Evolutionary conservation across 306 rosid genomes (phyloP).

Genomic region (Medicago arabica): DNA sequence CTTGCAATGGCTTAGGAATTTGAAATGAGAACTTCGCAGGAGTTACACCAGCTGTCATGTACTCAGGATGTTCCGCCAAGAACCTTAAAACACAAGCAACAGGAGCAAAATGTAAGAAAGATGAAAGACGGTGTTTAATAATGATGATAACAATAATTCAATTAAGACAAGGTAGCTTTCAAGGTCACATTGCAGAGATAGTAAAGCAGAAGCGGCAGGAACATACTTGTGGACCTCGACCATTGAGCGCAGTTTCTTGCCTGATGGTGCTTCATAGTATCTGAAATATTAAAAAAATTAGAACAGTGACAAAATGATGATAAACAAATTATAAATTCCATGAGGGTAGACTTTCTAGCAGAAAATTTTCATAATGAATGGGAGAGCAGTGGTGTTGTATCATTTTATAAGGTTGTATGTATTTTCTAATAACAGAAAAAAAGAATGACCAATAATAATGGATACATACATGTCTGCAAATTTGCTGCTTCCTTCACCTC

Average conservation of each 20-base stretch:
- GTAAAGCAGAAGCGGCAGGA: slow-evolving; percentile 31
- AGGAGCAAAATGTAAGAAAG: slow-evolving; percentile 12
- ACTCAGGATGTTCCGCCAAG: slow-evolving; percentile 82
- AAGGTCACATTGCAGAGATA: slow-evolving; percentile 23
- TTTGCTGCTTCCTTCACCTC: slow-evolving; percentile 91
- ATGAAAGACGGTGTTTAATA: slow-evolving; percentile 8
- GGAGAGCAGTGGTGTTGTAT: slow-evolving; percentile 10
- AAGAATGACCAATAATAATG: slow-evolving; percentile 4
- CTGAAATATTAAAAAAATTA: slow-evolving; percentile 54
- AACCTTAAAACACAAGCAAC: slow-evolving; percentile 54
- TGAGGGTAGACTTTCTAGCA: slow-evolving; percentile 22
- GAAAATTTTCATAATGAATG: slow-evolving; percentile 5
- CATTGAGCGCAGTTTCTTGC: slow-evolving; percentile 88
- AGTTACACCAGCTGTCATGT: slow-evolving; percentile 57
- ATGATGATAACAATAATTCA: background rate
- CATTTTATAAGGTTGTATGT: slow-evolving; percentile 2
- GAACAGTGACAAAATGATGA: slow-evolving; percentile 33
- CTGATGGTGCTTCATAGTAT: slow-evolving; percentile 83
- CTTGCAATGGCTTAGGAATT: slow-evolving; percentile 83
- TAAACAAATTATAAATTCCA: slow-evolving; percentile 32
- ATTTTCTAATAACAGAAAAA: background rate
- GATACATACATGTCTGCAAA: slow-evolving; percentile 86
- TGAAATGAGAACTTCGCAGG: slow-evolving; percentile 79
- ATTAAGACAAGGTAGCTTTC: slow-evolving; percentile 23
- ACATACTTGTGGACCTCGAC: slow-evolving; percentile 88